These are phyloP conservation scores for Auriscalpium microsporum DNA, from an alignment of 768 basidiomycete species.

Conservation along the genomic window DNA sequence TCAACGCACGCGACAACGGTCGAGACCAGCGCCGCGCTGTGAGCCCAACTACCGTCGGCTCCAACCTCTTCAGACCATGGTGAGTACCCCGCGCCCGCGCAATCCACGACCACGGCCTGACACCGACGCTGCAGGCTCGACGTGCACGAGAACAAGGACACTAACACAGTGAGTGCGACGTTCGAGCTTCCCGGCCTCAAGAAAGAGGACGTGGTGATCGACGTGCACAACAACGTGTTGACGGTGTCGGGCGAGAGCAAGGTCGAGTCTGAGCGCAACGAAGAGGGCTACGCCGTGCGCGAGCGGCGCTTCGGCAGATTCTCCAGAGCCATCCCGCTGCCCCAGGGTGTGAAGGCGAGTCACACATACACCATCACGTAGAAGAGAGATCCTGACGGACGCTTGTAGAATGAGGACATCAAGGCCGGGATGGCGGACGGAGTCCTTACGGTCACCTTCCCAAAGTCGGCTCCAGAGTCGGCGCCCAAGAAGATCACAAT, in stretches of 20 bases:
- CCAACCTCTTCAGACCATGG: neutral
- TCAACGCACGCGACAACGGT: neutral
- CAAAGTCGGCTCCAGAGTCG: slow-evolving; percentile 33
- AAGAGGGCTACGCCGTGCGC: slow-evolving; percentile 26
- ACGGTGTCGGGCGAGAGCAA: slow-evolving; percentile 41
- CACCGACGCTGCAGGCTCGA: slow-evolving; percentile 32
- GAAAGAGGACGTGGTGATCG: slow-evolving; percentile 42
- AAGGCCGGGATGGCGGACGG: slow-evolving; percentile 41
- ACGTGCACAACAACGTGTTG: slow-evolving; percentile 40
- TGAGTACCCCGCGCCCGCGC: neutral
- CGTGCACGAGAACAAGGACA: slow-evolving; percentile 37
- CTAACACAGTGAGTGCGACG: slow-evolving; percentile 40
- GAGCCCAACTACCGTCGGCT: neutral
- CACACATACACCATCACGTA: neutral
- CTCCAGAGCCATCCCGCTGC: slow-evolving; percentile 17
- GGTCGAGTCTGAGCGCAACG: slow-evolving; percentile 25
- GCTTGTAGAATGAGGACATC: slow-evolving; percentile 20
- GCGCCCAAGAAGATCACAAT: slow-evolving; percentile 37
- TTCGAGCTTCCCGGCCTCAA: slow-evolving; percentile 50
- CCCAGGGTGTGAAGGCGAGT: slow-evolving; percentile 21
- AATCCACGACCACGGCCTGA: no score
- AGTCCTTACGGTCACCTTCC: slow-evolving; percentile 39
- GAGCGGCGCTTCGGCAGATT: slow-evolving; percentile 22
- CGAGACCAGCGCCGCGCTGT: neutral
- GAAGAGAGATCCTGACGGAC: neutral